Evolutionary conservation across 495 filamentous ascomycete genomes (phyloP), one percentile per base, ranked within the genome.

Genomic region (Penicillium macrosclerotiorum): DNA sequence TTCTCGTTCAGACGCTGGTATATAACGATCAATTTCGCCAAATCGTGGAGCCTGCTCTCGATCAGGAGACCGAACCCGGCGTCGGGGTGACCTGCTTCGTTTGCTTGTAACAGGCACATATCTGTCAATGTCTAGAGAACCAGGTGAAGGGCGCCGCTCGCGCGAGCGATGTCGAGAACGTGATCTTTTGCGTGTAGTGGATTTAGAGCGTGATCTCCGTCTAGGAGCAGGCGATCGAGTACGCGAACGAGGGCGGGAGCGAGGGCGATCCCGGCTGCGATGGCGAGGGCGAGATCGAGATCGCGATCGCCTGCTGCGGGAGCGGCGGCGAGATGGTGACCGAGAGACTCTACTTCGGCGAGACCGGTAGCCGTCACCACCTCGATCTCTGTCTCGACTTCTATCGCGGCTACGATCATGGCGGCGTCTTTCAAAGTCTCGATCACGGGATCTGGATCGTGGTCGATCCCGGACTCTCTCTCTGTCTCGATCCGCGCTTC

Each of bases 21-120:
- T 69, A 49, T 82, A 80, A 5, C 77, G 72, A 58, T 82, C 76
- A 49, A 78, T 75, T 6, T 79, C 72, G 16, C 67, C 58, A 22
- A 60, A 61, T 3, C 62, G 42, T 11, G 37, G 16, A 37, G 47
- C 46, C 36, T 42, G 43, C 5, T 55, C 53, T 19, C 58, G 51
- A 17, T 72, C 64, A 35, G 61, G 66, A 4, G 69, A 72, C 24
- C 71, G 65, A 1, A 67, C 51, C 20, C 71, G 63, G 6, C 69
- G 69, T 37, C 72, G 63, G n/a, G 71, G 71, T 20, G 71, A 75
- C 13, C 65, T 62, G 55, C 68, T 72, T 14, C 72, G 67, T 22
- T 63, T 62, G 42, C 70, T 74, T 6, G 69, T 74, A 6, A 61
- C 29, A 3, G 74, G 74, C 0, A 78, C 68, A 48, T 77, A 76